These are phyloP conservation scores for Citropsis articulata DNA, from an alignment of 345 rosid species.

Conservation along the genomic window DNA sequence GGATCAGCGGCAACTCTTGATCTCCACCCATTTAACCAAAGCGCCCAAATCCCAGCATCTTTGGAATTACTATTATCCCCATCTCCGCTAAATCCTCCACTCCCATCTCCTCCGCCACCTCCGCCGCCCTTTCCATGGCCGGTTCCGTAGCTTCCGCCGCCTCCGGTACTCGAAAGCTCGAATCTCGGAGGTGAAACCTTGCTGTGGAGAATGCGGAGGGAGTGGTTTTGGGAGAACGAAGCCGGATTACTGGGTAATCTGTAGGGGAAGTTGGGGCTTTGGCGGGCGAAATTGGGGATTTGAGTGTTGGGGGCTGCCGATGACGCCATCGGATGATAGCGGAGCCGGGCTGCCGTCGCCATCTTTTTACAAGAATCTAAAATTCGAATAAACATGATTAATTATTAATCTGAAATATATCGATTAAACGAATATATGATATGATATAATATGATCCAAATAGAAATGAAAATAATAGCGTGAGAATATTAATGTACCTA, in stretches of 20 bases:
- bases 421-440: background rate
- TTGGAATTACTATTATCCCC: background rate
- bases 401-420: too few species aligned
- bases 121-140: slow-evolving; percentile 33
- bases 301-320: background rate
- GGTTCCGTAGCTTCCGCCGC: slow-evolving; percentile 39
- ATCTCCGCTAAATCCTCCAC: slow-evolving; percentile 4
- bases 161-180: slow-evolving; percentile 31
- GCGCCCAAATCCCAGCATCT: slow-evolving; percentile 55
- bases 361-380: slow-evolving; percentile 11
- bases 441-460: background rate
- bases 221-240: slow-evolving; percentile 24
- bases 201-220: slow-evolving; percentile 23
- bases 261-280: slow-evolving; percentile 6
- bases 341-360: slow-evolving; percentile 42
- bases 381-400: background rate
- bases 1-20: slow-evolving; percentile 91
- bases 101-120: slow-evolving; percentile 26
- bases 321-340: slow-evolving; percentile 24
- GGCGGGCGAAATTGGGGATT: slow-evolving; percentile 21
- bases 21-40: slow-evolving; percentile 82
- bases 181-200: slow-evolving; percentile 23
- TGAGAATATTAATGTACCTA: background rate
- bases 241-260: background rate
- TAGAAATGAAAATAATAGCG: background rate